Evolutionary conservation across 257 asterid species (phyloP).

Genomic region (Scutellaria galericulata): DNA sequence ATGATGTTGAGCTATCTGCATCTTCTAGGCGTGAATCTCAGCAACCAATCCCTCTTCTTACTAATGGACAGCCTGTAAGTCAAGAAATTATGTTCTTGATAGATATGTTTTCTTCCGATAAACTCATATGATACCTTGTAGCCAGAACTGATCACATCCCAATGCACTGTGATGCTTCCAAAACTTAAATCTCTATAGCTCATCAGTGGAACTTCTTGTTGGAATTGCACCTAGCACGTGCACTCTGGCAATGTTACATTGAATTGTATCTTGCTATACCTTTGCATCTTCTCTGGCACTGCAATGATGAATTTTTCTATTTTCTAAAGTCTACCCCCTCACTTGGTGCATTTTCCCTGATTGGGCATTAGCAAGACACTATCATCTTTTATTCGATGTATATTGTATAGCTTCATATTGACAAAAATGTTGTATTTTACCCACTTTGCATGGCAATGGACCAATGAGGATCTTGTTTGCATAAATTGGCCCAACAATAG

Average conservation of each 20-base stretch:
- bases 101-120: constrained; percentile 7
- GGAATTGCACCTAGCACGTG: not conserved
- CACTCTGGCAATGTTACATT: not conserved
- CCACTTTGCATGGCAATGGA: not conserved
- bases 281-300: not conserved
- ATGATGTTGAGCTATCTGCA: constrained; percentile 77
- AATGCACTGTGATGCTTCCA: not conserved
- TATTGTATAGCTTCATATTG: not conserved
- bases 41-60: constrained; percentile 89
- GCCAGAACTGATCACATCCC: not conserved
- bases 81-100: constrained; percentile 8
- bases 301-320: not conserved
- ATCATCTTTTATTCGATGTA: not conserved
- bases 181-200: not conserved
- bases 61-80: constrained; percentile 80
- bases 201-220: not conserved
- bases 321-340: not conserved
- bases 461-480: no score
- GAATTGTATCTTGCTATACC: not conserved
- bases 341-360: not conserved
- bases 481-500: constrained; percentile 1
- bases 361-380: not conserved
- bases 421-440: not conserved
- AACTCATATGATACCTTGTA: not conserved
- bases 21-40: constrained; percentile 85